Base-by-base conservation (phyloP, 441 rosid species). In the Euphorbia celastroides region DNA sequence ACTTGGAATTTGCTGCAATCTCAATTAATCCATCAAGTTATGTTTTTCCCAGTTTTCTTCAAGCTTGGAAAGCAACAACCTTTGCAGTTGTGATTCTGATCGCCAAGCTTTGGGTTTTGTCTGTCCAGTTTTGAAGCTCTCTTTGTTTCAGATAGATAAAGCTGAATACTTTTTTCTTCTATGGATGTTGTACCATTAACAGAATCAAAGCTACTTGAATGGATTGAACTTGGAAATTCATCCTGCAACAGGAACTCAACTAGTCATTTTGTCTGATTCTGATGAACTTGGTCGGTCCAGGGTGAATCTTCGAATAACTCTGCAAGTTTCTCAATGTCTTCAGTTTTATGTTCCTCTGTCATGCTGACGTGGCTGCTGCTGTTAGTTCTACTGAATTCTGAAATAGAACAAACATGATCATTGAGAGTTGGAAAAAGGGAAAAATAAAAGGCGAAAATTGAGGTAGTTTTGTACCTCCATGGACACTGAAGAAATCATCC, bases 401-500 rank as follows among this genome's bases (percentile, higher is more conserved):
- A 6, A 61, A 61, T 20, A 17, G 25, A 20, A 13, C 12, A 32
- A 38, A 13, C 19, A 20, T 30, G 30, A 64, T 1, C 10, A 25
- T 3, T 31, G 5, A 5, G 25, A 60, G 7, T n/a, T 34, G 6
- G 7, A 5, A 38, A 57, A 55, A 55, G 12, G 3, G 1, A 57
- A 27, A 10, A 30, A n/a, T n/a, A n/a, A 20, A 31, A 22, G 11
- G 20, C 41, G 11, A 11, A n/a, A 19, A 12, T 10, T 10, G 38
- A 2, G 31, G 50, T 14, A 44, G 50, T 44, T 44, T 14, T 54
- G 54, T 22, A 75, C 81, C 72, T 7, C 48, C 72, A 8, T 38
- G 62, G 70, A 59, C 70, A 3, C 77, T 78, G 34, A 44, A 64
- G 77, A 77, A 82, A 66, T 74, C 81, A 57, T 78, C 82, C 22